These are phyloP conservation scores for Physaria fendleri DNA, from an alignment of 345 rosid genomes.

Conservation along the genomic window DNA sequence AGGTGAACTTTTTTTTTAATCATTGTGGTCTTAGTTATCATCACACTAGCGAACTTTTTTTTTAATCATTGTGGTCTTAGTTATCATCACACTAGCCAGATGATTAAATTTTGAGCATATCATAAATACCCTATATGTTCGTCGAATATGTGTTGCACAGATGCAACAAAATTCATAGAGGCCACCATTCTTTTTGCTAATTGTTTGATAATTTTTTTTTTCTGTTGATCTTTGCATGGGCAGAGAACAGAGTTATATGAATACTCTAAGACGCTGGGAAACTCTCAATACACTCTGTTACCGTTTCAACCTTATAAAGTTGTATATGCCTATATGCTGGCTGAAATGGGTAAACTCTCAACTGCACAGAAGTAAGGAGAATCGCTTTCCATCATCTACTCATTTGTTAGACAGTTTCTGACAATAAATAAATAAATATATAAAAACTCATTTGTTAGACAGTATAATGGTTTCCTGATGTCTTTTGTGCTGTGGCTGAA, in stretches of 20 bases:
- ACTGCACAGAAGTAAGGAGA: conserved; percentile 80
- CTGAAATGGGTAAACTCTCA: conserved; percentile 93
- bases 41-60: background rate
- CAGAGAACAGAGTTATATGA: conserved; percentile 99
- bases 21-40: background rate
- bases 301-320: conserved; percentile 96
- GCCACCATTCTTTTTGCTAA: background rate
- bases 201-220: conserved; percentile 1
- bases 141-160: background rate
- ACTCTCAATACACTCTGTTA: conserved; percentile 79
- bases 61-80: background rate
- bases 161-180: background rate
- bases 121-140: background rate
- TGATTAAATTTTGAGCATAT: conserved; percentile 4
- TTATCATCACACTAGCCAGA: background rate
- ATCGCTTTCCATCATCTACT: conserved; percentile 6
- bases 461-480: conserved; percentile 27
- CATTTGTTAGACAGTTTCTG: conserved; percentile 11
- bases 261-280: conserved; percentile 90
- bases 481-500: background rate
- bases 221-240: conserved; percentile 29
- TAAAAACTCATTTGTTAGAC: conserved; percentile 14
- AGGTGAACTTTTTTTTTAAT: conserved; percentile 36
- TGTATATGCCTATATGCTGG: conserved; percentile 94
- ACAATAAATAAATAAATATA: too few species aligned